Base-by-base conservation (phyloP, 2,329 filamentous ascomycete genomes). In the Zasmidium cellare region DNA sequence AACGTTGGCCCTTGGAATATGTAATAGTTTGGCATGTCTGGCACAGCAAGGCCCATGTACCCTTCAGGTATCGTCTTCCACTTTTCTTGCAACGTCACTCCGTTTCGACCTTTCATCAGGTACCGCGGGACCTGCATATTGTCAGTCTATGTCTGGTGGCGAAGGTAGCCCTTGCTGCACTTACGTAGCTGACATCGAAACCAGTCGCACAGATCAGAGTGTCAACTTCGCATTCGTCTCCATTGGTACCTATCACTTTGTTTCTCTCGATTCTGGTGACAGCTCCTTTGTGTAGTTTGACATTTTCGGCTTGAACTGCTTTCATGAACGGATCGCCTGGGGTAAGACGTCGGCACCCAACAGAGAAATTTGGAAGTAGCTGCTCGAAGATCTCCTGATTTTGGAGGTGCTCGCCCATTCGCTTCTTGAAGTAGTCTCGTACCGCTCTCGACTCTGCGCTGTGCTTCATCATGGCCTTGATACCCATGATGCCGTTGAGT, bases 311-410 rank as follows among this genome's bases (percentile, higher is more conserved):
- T 2, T 69, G 68, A 44, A 81, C 67, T 76, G 79, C 76, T 63
- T 82, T 76, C n/a, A 82, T 75, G 61, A 79, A 82, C 1, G 79
- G 79, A 31, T 77, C 76, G 0, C 80, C 80, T 0, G 80, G 80
- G 0, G 80, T 81, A 14, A 80, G 63, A 3, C 80, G 72, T 7
- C 79, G 71, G 57, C 80, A 82, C 1, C 79, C 79, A 14, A 53
- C 38, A 20, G 38, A 22, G 19, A 53, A 53, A 2, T 48, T 44
- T 14, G 55, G 55, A 16, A 47, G 19, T 16, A 57, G 41, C 9
- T 14, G 16, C 12, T 57, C 18, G 16, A 44, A 38, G n/a, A 57
- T 16, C 2, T n/a, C n/a, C 19, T 53, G 47, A 12, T 57, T 31
- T 25, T 24, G 46, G 38, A 57, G 35, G 16, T 28, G 24, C 31